These are phyloP conservation scores for Coix lacrymajobi DNA, from an alignment of 176 grass and related monocot genomes.

Conservation along the genomic window DNA sequence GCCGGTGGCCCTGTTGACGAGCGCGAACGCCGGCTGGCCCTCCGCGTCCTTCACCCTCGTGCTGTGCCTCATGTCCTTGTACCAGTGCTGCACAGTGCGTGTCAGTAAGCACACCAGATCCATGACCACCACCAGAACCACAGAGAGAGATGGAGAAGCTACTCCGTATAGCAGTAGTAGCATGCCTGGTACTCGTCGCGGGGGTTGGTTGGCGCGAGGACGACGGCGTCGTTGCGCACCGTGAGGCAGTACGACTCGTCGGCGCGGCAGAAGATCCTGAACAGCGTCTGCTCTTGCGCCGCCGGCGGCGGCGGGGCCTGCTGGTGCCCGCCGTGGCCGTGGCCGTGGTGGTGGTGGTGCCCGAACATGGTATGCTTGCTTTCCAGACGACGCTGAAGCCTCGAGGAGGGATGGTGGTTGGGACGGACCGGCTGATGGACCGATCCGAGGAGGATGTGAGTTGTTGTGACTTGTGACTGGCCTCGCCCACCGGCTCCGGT, in stretches of 20 bases:
- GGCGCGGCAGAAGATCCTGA: slow-evolving; percentile 64
- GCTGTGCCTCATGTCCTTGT: slow-evolving; percentile 68
- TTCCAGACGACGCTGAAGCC: not conserved
- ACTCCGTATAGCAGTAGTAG: too few relatives aligned
- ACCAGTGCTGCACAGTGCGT: slow-evolving; percentile 49
- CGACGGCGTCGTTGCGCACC: slow-evolving; percentile 39
- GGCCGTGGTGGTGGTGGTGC: slow-evolving; percentile 5
- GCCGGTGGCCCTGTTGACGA: slow-evolving; percentile 63
- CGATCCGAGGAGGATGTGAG: not conserved
- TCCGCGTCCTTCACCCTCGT: slow-evolving; percentile 62
- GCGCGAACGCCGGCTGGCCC: slow-evolving; percentile 54
- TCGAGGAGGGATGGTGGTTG: not conserved
- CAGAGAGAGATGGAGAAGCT: too few relatives aligned
- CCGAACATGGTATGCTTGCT: not conserved
- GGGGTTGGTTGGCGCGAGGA: slow-evolving; percentile 44
- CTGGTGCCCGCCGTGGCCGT: not conserved
- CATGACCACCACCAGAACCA: not conserved
- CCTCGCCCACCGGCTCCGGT: not conserved
- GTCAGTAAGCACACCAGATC: not conserved
- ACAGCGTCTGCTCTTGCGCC: slow-evolving; percentile 32
- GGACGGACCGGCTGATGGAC: not conserved
- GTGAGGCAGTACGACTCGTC: slow-evolving; percentile 47
- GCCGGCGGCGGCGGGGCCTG: not conserved
- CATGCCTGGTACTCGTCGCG: slow-evolving; percentile 53
- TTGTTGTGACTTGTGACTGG: not conserved